phyloP scores from a whole-genome alignment of 768 basidiomycete genomes.

The Boletus huronensis region DNA sequence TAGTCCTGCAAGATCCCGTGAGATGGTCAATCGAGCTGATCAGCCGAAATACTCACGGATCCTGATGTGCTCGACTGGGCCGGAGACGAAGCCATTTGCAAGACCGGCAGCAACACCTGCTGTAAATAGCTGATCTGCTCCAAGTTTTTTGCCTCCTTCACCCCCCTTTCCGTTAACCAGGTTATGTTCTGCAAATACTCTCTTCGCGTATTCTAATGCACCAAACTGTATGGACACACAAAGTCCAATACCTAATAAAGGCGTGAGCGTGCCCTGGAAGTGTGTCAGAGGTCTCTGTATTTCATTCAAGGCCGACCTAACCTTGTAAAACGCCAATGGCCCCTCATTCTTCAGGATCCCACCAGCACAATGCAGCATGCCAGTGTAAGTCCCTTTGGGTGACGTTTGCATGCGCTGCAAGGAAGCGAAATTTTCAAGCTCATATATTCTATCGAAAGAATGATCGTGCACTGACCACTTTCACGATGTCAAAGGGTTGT shows the following conservation, averaged over 20 bases:
- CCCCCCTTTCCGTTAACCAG: constrained; percentile 56
- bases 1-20: constrained; percentile 51
- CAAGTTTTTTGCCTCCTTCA: constrained; percentile 57
- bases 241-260: constrained; percentile 86
- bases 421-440: constrained; percentile 11
- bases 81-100: constrained; percentile 89
- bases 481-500: constrained; percentile 96
- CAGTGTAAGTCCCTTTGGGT: constrained; percentile 81
- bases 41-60: constrained; percentile 41
- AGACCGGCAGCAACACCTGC: constrained; percentile 86
- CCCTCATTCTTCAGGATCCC: constrained; percentile 90
- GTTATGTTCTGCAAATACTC: constrained; percentile 69
- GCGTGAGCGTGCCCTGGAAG: constrained; percentile 80
- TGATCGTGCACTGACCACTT: constrained; percentile 65
- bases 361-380: constrained; percentile 87
- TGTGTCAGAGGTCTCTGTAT: constrained; percentile 1
- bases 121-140: constrained; percentile 60
- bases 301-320: constrained; percentile 23
- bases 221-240: constrained; percentile 98
- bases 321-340: constrained; percentile 94
- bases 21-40: not conserved
- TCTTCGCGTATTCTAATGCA: constrained; percentile 81
- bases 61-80: constrained; percentile 96
- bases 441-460: not conserved
- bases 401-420: constrained; percentile 90